phyloP scores from a whole-genome alignment of 257 asterid species.

The Striga asiatica region DNA sequence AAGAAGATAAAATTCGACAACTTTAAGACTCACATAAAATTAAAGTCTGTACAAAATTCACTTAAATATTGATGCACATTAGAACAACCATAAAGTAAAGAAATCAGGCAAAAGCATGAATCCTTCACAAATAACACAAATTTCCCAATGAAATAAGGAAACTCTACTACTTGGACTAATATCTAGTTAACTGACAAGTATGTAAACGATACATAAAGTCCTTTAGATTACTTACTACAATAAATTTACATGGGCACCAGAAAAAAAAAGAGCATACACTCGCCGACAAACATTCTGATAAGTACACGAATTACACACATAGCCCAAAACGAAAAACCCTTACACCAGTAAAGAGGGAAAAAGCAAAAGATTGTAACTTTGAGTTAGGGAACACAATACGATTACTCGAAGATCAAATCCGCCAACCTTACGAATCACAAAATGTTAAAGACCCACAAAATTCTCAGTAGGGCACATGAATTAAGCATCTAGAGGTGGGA shows the following conservation, averaged over 20 bases:
- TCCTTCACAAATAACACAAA: too few species aligned
- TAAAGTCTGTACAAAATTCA: too few species aligned
- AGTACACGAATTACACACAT: neutral
- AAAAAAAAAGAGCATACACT: neutral
- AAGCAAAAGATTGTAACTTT: neutral
- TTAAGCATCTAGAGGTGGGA: neutral
- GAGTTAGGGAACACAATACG: neutral
- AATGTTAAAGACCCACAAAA: neutral
- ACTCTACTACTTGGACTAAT: neutral
- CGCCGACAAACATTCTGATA: neutral
- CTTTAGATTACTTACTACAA: neutral
- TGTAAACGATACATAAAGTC: neutral
- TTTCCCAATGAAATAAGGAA: too few species aligned
- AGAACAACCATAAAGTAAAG: too few species aligned
- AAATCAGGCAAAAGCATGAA: too few species aligned
- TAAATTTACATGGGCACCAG: neutral
- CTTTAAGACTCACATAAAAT: too few species aligned
- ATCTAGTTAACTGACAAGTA: neutral
- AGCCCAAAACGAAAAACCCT: slow-evolving; percentile 4
- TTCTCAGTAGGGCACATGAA: neutral
- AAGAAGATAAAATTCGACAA: too few species aligned
- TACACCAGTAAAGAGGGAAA: neutral
- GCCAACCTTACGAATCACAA: neutral
- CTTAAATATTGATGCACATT: too few species aligned
- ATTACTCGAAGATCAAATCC: neutral